A percentile compares a stretch with the other conserved stretches of the same genome.
These are phyloP conservation scores for Polysphondylium violaceum DNA, from an alignment of 78 protist genomes.

Conservation along the genomic window DNA sequence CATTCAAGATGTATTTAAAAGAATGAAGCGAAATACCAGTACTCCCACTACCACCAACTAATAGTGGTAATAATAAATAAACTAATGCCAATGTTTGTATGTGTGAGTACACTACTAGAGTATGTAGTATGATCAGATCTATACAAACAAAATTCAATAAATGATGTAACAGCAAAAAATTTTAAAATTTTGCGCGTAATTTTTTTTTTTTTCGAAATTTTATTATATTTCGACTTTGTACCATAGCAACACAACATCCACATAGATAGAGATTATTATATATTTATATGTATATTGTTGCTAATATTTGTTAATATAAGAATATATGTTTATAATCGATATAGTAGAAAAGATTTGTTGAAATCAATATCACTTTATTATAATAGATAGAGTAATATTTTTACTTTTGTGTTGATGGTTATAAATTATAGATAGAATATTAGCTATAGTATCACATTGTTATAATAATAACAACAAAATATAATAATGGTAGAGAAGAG, in stretches of 20 bases:
- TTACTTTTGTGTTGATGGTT: neutral
- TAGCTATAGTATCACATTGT: neutral
- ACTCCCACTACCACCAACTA: neutral
- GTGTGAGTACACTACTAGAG: neutral
- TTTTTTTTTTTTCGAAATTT: too few relatives aligned
- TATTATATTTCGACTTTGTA: too few relatives aligned
- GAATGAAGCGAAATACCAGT: neutral
- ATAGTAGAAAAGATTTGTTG: neutral
- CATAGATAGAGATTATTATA: too few relatives aligned
- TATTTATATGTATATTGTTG: neutral
- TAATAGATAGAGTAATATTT: neutral
- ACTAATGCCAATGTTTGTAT: neutral
- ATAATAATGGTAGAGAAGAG: neutral
- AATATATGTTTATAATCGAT: too few relatives aligned
- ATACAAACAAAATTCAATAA: neutral
- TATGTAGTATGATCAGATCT: neutral
- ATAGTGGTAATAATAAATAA: neutral
- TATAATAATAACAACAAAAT: neutral
- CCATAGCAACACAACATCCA: too few relatives aligned
- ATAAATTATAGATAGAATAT: neutral
- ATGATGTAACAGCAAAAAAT: neutral
- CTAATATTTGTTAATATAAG: neutral
- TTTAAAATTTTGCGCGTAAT: neutral
- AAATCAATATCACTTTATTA: too few relatives aligned
- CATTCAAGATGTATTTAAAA: conserved; percentile 28